Conservation (phyloP, 306 rosid genomes). For the Malus domestica region ASM211411v1 NC_041796.1:14203001-14203500, state of each 20-base stretch:
- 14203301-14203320: no score
- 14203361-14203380: no score
- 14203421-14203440: constrained; percentile 34
- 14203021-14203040: not conserved
- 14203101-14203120: constrained; percentile 21
- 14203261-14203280: no score
- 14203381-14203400: no score
- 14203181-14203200: constrained; percentile 63
- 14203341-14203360: no score
- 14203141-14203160: constrained; percentile 72
- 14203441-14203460: not conserved
- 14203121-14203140: constrained; percentile 47
- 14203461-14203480: not conserved
- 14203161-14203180: constrained; percentile 83
- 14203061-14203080: not conserved
- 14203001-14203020: no score
- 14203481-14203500: not conserved
- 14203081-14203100: constrained; percentile 47
- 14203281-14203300: no score
- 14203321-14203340: no score
- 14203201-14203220: constrained; percentile 36
- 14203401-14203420: no score
- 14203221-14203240: no score
- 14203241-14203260: no score
- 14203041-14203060: not conserved